Evolutionary conservation across 768 basidiomycete genomes (phyloP).

Genomic region (Mycena kentingensis): DNA sequence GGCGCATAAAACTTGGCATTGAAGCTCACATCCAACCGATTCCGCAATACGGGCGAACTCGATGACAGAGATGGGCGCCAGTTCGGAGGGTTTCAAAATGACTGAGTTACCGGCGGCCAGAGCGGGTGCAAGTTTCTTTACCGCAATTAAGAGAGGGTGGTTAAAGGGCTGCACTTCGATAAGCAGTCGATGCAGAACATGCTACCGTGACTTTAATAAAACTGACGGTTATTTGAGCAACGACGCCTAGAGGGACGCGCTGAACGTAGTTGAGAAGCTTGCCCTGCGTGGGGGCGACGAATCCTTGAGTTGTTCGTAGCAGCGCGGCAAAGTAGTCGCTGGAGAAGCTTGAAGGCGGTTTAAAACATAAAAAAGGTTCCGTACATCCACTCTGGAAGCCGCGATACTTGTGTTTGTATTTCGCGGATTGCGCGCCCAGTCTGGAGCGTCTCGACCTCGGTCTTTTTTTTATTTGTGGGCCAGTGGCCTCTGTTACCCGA

Average conservation of each 20-base stretch:
- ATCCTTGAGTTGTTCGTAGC: constrained; percentile 66
- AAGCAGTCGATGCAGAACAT: background rate
- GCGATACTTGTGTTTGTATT: constrained; percentile 75
- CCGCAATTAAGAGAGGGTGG: constrained; percentile 83
- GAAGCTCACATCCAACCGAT: constrained; percentile 62
- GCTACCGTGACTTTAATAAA: background rate
- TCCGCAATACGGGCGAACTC: constrained; percentile 69
- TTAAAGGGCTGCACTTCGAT: constrained; percentile 68
- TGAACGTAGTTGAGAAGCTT: constrained; percentile 77
- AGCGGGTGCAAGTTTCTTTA: constrained; percentile 88
- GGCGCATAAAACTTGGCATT: background rate
- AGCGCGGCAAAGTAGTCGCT: constrained; percentile 81
- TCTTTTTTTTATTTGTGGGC: too few species aligned
- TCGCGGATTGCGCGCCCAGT: constrained; percentile 83
- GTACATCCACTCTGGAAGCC: constrained; percentile 87
- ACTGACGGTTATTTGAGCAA: constrained; percentile 81
- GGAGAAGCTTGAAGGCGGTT: constrained; percentile 4
- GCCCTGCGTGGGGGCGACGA: constrained; percentile 79
- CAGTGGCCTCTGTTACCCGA: background rate
- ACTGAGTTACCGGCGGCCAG: constrained; percentile 85
- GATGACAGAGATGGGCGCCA: constrained; percentile 78
- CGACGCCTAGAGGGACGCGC: constrained; percentile 83
- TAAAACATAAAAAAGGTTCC: constrained; percentile 27
- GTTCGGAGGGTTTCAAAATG: constrained; percentile 82
- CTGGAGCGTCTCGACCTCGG: constrained; percentile 69